phyloP scores from a whole-genome alignment of 768 basidiomycete species.

The Mrakia blollopis region DNA sequence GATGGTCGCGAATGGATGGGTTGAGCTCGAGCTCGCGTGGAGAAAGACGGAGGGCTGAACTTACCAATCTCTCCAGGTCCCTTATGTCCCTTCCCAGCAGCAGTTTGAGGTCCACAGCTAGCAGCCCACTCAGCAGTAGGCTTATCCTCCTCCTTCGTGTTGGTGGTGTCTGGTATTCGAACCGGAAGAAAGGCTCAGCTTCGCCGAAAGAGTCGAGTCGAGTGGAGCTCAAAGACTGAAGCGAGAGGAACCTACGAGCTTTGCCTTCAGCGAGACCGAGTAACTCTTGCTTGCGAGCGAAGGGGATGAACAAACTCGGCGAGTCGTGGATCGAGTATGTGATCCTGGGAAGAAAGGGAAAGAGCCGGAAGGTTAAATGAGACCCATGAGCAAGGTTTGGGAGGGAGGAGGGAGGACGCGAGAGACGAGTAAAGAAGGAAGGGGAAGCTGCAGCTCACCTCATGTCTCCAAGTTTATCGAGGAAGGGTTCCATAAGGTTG shows the following conservation, averaged over 20 bases:
- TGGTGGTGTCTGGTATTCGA: slow-evolving; percentile 37
- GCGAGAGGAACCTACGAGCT: slow-evolving; percentile 19
- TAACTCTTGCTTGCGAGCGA: slow-evolving; percentile 41
- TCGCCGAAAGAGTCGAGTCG: not conserved
- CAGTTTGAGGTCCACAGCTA: slow-evolving; percentile 43
- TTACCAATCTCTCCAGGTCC: not conserved
- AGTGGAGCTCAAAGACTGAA: not conserved
- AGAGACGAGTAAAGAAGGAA: not conserved
- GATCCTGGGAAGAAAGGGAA: slow-evolving; percentile 36
- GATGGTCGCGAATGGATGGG: slow-evolving; percentile 17
- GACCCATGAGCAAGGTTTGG: not conserved
- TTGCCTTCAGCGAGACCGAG: slow-evolving; percentile 37
- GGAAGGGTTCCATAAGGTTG: slow-evolving; percentile 46
- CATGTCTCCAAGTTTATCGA: slow-evolving; percentile 40
- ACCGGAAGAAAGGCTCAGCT: not conserved
- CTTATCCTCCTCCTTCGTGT: slow-evolving; percentile 40
- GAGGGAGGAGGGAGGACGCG: not conserved
- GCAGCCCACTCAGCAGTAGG: slow-evolving; percentile 40
- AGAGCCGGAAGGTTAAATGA: not conserved
- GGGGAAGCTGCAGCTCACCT: slow-evolving; percentile 37
- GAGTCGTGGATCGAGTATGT: slow-evolving; percentile 47
- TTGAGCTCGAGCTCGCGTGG: slow-evolving; percentile 25
- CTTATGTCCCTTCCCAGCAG: slow-evolving; percentile 35
- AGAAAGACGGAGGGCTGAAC: not conserved
- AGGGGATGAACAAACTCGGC: slow-evolving; percentile 43